Base-by-base conservation (phyloP, 2,329 filamentous ascomycete species). In the Metarhizium album region DNA sequence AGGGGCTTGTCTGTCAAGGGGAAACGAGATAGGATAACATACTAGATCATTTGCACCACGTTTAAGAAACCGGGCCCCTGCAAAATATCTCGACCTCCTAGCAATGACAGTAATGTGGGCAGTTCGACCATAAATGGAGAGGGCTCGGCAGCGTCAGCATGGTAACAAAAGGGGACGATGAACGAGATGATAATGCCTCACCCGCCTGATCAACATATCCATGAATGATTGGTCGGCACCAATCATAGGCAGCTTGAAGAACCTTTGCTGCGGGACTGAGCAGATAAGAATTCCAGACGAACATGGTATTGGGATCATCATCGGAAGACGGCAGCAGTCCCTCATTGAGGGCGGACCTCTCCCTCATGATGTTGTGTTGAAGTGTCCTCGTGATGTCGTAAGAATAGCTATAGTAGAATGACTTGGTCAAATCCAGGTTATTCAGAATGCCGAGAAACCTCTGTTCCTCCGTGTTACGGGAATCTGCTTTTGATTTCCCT, bases 381-480 rank as follows among this genome's bases (percentile, higher is more conserved):
- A 98, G 72, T 1, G 90, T 95, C 49, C 84, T 81, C 1, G 93
- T 98, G 58, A 97, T 86, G 64, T 98, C 89, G 70, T 98, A 98
- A 0, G 91, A 94, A 65, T 96, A 96, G 70, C 91, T 96, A 72
- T 96, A 98, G 68, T 98, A 98, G 66, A 98, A 98, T 0, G 87
- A 94, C 51, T 86, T 80, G 0, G 86, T 90, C 53, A 98, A 71
- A 65, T 98, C 93, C 31, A 98, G 75, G 58, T 95, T 95, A 64
- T 87, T 90, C 43, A 98, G 74, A 48, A 96, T 97, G 24, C 81
- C 79, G 33, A 97, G 75, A 61, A 95, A 97, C 27, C 91, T 83
- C 38, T 86, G 83, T 68, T 98, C 93, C 64, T 97, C 91, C 0
- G 87, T 80, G 60, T 94, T 93, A 47, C 75, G 73, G 48, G 84